Evolutionary conservation across 2,329 filamentous ascomycete genomes (phyloP).

Genomic region (Colletotrichum lupini): DNA sequence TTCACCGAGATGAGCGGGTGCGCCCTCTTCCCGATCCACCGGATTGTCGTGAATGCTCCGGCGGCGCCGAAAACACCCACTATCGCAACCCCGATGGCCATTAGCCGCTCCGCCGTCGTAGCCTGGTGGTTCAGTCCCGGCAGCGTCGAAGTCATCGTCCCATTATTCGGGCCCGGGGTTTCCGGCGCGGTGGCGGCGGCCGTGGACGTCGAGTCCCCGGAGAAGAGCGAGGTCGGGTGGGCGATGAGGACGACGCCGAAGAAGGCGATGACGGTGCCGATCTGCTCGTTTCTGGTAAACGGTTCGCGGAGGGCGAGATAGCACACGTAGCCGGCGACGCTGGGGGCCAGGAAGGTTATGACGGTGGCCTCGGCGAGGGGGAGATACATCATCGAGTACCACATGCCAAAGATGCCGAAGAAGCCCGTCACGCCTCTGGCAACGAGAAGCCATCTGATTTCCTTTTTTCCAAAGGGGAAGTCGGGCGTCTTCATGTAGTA

Average conservation of each 20-base stretch:
- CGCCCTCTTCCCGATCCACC: conserved; percentile 82
- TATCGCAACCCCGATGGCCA: conserved; percentile 77
- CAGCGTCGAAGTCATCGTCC: conserved; percentile 37
- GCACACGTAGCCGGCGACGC: conserved; percentile 82
- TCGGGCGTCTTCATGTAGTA: conserved; percentile 74
- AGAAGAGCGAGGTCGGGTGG: conserved; percentile 71
- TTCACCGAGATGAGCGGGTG: conserved; percentile 89
- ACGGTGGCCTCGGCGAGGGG: conserved; percentile 90
- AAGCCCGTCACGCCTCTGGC: conserved; percentile 76
- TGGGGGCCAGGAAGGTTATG: conserved; percentile 86
- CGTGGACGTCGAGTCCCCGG: conserved; percentile 38
- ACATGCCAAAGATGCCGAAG: conserved; percentile 85
- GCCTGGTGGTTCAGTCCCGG: conserved; percentile 48
- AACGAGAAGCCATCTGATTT: conserved; percentile 75
- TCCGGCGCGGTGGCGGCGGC: conserved; percentile 29
- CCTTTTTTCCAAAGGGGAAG: conserved; percentile 75
- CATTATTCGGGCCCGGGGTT: conserved; percentile 29
- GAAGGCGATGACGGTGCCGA: conserved; percentile 80
- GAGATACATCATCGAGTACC: conserved; percentile 75
- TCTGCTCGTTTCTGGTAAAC: conserved; percentile 81
- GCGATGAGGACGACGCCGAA: conserved; percentile 87
- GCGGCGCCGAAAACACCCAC: conserved; percentile 82
- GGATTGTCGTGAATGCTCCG: conserved; percentile 78
- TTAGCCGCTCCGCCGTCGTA: conserved; percentile 73
- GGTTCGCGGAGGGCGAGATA: conserved; percentile 80